Evolutionary conservation across 169 alveolate genomes (phyloP).

Genomic region (Plasmodium blacklocki): DNA sequence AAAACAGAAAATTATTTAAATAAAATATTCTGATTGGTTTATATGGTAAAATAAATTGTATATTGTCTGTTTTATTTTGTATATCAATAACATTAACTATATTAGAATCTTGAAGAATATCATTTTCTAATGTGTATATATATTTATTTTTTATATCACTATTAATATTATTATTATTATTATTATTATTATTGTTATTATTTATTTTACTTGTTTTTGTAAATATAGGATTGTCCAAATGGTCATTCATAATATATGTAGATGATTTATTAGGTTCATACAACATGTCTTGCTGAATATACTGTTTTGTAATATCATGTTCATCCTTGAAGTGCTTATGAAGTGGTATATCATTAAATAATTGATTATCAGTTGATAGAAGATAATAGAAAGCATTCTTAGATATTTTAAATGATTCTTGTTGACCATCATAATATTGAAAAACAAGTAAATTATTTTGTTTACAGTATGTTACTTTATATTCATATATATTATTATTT

Average conservation of each 20-base stretch:
- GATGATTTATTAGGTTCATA: too few relatives aligned
- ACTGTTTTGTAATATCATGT: not conserved
- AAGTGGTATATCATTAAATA: conserved; percentile 7
- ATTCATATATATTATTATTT: conserved; percentile 62
- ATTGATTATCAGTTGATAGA: conserved; percentile 15
- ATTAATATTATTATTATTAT: not conserved
- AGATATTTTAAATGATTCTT: conserved; percentile 29
- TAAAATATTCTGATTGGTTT: conserved; percentile 53
- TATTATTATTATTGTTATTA: not conserved
- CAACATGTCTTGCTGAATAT: too few relatives aligned
- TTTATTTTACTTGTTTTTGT: too few relatives aligned
- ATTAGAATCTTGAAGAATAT: conserved; percentile 1
- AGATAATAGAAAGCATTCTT: conserved; percentile 33
- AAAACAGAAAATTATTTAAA: conserved; percentile 36
- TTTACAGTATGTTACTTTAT: conserved; percentile 53
- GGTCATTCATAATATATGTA: too few relatives aligned
- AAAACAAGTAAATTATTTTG: conserved; percentile 39
- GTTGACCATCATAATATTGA: conserved; percentile 58
- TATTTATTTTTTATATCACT: conserved; percentile 1
- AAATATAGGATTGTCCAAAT: too few relatives aligned
- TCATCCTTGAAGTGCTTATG: too few relatives aligned
- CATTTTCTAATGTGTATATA: conserved; percentile 32
- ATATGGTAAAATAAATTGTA: conserved; percentile 10
- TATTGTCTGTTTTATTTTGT: conserved; percentile 29
- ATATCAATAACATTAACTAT: conserved; percentile 51